phyloP scores from a whole-genome alignment of 139 green algal genomes.

The Tetradesmus lagerheimii region DNA sequence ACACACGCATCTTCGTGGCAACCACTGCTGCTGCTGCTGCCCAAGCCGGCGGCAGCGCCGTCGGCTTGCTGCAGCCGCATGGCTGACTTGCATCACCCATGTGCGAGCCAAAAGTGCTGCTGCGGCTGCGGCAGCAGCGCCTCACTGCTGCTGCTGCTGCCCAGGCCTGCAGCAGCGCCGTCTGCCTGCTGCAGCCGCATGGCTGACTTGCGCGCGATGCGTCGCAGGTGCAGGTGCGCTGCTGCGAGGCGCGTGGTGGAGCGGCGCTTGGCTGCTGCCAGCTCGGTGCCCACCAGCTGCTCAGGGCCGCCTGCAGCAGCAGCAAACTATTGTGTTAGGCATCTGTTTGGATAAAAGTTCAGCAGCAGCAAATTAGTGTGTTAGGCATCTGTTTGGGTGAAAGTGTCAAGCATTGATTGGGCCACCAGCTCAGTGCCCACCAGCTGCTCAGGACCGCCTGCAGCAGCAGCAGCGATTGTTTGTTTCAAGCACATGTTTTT shows the following conservation, averaged over 20 bases:
- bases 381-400: background rate
- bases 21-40: slow-evolving; percentile 7
- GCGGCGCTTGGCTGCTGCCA: background rate
- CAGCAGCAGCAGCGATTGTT: background rate
- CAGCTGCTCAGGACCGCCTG: background rate
- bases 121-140: background rate
- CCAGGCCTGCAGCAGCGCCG: background rate
- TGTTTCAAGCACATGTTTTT: too few relatives aligned
- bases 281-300: background rate
- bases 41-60: background rate
- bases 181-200: slow-evolving; percentile 23
- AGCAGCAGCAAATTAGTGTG: background rate
- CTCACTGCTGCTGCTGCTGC: slow-evolving; percentile 23
- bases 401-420: too few relatives aligned
- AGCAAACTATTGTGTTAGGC: background rate
- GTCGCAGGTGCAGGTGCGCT: slow-evolving; percentile 2
- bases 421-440: background rate
- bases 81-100: background rate
- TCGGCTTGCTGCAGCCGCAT: slow-evolving; percentile 14
- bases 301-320: slow-evolving; percentile 13
- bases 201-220: background rate
- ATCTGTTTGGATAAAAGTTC: background rate
- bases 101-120: background rate
- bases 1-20: too few relatives aligned
- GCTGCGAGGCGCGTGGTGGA: background rate